Percentiles rank a stretch among this genome's conserved stretches.
These are phyloP conservation scores for Lumnitzera littorea DNA, from an alignment of 345 rosid species.

Conservation along the genomic window DNA sequence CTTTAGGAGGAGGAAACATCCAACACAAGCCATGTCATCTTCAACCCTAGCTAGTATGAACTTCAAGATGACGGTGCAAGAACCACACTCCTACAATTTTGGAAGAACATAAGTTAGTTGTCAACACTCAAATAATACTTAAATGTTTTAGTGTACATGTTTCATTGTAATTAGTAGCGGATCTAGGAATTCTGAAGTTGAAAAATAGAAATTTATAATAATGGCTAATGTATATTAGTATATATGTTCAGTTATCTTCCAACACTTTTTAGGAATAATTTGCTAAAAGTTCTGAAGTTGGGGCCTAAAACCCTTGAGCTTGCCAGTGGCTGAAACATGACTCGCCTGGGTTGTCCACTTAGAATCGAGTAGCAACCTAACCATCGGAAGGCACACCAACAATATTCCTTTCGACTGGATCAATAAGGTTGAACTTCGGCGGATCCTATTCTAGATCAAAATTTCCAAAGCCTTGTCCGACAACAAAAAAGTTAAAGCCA, in stretches of 20 bases:
- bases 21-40: conserved; percentile 5
- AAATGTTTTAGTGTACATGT: background rate
- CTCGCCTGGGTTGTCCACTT: conserved; percentile 8
- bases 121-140: background rate
- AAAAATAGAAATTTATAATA: too few species aligned
- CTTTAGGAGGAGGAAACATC: conserved; percentile 2
- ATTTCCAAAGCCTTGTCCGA: conserved; percentile 7
- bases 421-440: conserved; percentile 2
- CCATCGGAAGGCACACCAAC: conserved; percentile 5
- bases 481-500: conserved; percentile 9
- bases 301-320: too few species aligned
- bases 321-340: background rate
- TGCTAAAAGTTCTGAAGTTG: too few species aligned
- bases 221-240: too few species aligned
- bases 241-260: too few species aligned
- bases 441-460: background rate
- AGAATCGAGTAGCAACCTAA: conserved; percentile 5
- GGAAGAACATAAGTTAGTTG: background rate
- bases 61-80: conserved; percentile 5
- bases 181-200: too few species aligned
- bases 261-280: too few species aligned
- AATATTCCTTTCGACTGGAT: conserved; percentile 7
- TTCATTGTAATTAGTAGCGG: too few species aligned
- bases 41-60: conserved; percentile 4
- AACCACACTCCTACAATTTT: conserved; percentile 2